phyloP scores from a whole-genome alignment of 129 eudicot genomes.

The Deinandra increscens region DNA sequence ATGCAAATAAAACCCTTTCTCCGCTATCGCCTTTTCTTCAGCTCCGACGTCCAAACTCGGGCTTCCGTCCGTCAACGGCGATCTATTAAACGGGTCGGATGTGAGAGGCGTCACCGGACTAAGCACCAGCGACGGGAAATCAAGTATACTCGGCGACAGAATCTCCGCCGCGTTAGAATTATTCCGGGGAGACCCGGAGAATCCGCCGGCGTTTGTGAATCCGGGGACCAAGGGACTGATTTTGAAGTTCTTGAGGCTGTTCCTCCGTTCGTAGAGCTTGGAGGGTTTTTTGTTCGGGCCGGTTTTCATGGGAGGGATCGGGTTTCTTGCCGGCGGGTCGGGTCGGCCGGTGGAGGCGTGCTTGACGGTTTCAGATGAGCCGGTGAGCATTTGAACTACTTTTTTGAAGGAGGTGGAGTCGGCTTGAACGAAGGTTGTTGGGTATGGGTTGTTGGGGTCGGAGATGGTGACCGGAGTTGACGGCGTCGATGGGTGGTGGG shows the following conservation, averaged over 20 bases:
- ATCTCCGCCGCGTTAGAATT: constrained; percentile 42
- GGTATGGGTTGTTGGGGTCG: constrained; percentile 77
- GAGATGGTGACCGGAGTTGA: constrained; percentile 57
- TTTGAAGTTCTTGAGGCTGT: constrained; percentile 56
- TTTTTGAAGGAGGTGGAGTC: constrained; percentile 85
- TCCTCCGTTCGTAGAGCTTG: constrained; percentile 76
- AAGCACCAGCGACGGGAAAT: constrained; percentile 65
- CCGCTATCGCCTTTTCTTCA: constrained; percentile 63
- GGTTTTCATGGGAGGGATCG: constrained; percentile 58
- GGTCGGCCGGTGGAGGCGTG: constrained; percentile 25
- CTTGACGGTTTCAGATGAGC: constrained; percentile 64
- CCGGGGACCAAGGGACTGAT: constrained; percentile 60
- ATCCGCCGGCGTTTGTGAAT: constrained; percentile 12
- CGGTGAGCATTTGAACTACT: constrained; percentile 90
- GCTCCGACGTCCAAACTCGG: constrained; percentile 42
- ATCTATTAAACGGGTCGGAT: constrained; percentile 72
- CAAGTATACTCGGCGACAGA: constrained; percentile 67
- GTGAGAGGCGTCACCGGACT: constrained; percentile 87
- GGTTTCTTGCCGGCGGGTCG: constrained; percentile 37
- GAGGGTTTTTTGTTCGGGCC: constrained; percentile 53
- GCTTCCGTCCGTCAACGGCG: constrained; percentile 19
- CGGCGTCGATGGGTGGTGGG: constrained; percentile 34
- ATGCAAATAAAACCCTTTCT: constrained; percentile 70
- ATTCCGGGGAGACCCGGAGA: constrained; percentile 41
- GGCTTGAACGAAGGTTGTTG: constrained; percentile 96